Evolutionary conservation across 2,329 filamentous ascomycete species (phyloP).

Genomic region (Dothideomycetidae sp.): DNA sequence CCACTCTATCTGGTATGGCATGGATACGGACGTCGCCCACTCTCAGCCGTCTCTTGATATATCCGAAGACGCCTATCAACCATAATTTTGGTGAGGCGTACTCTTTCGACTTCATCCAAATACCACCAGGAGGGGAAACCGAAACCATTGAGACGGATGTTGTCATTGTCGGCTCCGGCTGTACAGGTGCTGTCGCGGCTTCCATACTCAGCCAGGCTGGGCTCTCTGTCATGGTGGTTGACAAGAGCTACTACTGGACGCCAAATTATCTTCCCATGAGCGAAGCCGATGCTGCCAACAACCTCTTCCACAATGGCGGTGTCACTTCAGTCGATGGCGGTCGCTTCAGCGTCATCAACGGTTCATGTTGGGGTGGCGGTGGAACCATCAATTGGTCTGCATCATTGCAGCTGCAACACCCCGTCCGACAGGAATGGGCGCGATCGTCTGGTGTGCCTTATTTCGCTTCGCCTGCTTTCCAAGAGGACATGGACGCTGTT

Average conservation of each 20-base stretch:
- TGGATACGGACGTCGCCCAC: constrained; percentile 43
- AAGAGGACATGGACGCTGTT: constrained; percentile 65
- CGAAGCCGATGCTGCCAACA: constrained; percentile 42
- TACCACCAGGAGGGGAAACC: constrained; percentile 35
- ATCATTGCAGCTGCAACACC: constrained; percentile 54
- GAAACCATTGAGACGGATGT: constrained; percentile 63
- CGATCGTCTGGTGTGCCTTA: constrained; percentile 47
- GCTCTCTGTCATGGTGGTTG: constrained; percentile 61
- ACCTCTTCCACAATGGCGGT: constrained; percentile 58
- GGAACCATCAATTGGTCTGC: constrained; percentile 79
- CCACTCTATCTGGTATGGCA: constrained; percentile 38
- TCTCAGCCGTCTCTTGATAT: constrained; percentile 43
- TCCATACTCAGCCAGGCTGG: constrained; percentile 69
- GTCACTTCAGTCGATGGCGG: constrained; percentile 37
- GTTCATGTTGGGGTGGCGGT: constrained; percentile 68
- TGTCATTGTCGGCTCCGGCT: constrained; percentile 74
- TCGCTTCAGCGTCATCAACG: constrained; percentile 48
- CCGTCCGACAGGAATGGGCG: constrained; percentile 68
- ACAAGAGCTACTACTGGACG: constrained; percentile 67
- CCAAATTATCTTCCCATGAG: constrained; percentile 62
- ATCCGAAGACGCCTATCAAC: constrained; percentile 41
- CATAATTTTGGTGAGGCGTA: constrained; percentile 31
- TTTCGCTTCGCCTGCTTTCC: constrained; percentile 60
- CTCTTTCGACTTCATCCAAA: constrained; percentile 48
- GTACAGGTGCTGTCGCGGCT: constrained; percentile 67